Conservation (phyloP, 139 green algal species). For the Asterochloris sp. region DNA sequence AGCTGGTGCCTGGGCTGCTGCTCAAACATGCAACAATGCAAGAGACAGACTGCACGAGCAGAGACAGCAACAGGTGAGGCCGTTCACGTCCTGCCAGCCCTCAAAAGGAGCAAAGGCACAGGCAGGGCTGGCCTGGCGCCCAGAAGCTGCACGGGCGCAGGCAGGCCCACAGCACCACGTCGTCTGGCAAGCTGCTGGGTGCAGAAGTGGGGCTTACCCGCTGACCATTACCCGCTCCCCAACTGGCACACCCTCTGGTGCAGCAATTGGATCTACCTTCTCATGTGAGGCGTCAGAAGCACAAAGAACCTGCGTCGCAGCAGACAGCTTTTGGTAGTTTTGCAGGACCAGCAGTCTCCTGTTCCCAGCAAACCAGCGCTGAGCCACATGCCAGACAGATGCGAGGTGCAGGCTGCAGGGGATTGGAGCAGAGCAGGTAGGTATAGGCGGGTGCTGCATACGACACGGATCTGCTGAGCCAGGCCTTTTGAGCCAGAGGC, state of each 20-base stretch:
- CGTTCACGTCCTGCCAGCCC: neutral
- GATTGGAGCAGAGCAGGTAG: neutral
- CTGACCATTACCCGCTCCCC: conserved; percentile 73
- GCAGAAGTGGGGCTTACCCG: conserved; percentile 16
- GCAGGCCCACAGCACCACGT: neutral
- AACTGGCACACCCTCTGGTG: conserved; percentile 71
- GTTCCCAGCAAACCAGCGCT: neutral
- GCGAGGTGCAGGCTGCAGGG: neutral
- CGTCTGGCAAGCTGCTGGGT: neutral
- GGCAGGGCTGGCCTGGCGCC: neutral
- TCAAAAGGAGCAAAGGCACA: neutral
- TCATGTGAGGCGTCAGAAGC: conserved; percentile 77
- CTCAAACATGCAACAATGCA: neutral
- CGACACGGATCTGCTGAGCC: neutral
- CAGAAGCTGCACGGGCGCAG: neutral
- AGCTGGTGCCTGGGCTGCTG: neutral
- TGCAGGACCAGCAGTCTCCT: neutral
- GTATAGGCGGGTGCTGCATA: neutral
- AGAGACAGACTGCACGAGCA: neutral
- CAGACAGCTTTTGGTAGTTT: too few relatives aligned
- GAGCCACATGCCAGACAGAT: neutral
- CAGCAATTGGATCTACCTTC: conserved; percentile 78
- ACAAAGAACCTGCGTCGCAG: conserved; percentile 70
- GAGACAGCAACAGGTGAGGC: neutral
- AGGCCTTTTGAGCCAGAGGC: neutral